Evolutionary conservation across 352 stramenopile species (phyloP), one percentile per base, ranked within the genome.

Genomic region (Phytophthora boehmeriae): DNA sequence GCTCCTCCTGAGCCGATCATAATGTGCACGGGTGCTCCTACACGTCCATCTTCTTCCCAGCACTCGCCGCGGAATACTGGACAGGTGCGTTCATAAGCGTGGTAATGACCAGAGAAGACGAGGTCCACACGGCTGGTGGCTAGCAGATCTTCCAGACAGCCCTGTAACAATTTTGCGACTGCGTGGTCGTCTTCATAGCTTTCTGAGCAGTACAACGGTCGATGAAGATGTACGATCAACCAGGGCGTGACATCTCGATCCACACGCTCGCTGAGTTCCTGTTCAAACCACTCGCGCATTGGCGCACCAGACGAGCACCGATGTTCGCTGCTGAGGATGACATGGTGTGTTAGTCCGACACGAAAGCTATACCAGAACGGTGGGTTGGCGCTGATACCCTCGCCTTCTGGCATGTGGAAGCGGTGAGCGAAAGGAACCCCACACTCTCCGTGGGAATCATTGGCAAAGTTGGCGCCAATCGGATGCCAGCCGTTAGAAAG

Each of bases 401-500:
- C 63, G 9, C 43, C 39, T 58, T 68, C 34, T 14, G 76, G 81
- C 82, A 94, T 93, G 46, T 66, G 60, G 75, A 96, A 97, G 16
- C 86, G 79, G 22, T 69, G 79, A 9, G 67, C 55, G 1, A 70
- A 79, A 0, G 89, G 83, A 13, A 97, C 79, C 8, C 89, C 88
- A 58, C 91, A 97, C 75, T 97, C 89, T 22, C 89, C 91, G 27
- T 77, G 66, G 32, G 69, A 83, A 63, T 94, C 78, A 35, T 78
- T 69, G n/a, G 53, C 69, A 10, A 59, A 67, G 34, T 66, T 71
- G 19, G 4, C 63, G 5, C 25, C 56, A 22, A 62, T 38, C 34
- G 54, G 48, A 46, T 71, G 43, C 51, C 52, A 47, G 46, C 59
- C 63, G 20, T 59, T 71, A 8, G 30, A 59, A 0, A 71, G 20